These are phyloP conservation scores for Geotrichum bryndzae DNA, from an alignment of 1,139 yeast genomes.

Conservation along the genomic window DNA sequence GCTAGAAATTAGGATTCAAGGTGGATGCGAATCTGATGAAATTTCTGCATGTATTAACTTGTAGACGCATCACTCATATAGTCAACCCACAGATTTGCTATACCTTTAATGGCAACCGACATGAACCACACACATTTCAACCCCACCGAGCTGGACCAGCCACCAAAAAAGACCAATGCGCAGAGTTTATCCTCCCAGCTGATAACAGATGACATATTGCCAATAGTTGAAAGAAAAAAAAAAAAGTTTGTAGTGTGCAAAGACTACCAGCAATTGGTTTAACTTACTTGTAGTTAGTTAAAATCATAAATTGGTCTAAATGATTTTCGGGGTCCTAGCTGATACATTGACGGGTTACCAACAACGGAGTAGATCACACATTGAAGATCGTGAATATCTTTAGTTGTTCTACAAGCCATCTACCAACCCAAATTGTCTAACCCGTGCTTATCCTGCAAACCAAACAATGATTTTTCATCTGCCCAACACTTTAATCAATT, in stretches of 20 bases:
- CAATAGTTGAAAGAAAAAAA: neutral
- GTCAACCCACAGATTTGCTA: neutral
- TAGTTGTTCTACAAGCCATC: neutral
- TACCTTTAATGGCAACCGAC: neutral
- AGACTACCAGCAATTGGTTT: neutral
- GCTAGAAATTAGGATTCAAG: neutral
- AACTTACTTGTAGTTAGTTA: neutral
- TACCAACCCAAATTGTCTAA: neutral
- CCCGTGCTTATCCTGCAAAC: neutral
- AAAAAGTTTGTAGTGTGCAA: neutral
- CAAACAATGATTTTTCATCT: neutral
- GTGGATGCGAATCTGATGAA: neutral
- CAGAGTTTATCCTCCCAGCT: neutral
- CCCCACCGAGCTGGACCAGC: neutral
- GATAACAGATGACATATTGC: neutral
- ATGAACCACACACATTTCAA: neutral
- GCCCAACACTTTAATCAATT: no score
- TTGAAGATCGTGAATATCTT: neutral
- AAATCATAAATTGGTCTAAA: neutral
- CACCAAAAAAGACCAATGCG: neutral
- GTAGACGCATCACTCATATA: neutral
- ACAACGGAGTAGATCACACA: neutral
- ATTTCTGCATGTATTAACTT: neutral
- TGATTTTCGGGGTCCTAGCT: neutral
- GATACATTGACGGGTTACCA: neutral